Conservation (phyloP, 176 grass and related monocot species). For the Carex scoparia region DNA sequence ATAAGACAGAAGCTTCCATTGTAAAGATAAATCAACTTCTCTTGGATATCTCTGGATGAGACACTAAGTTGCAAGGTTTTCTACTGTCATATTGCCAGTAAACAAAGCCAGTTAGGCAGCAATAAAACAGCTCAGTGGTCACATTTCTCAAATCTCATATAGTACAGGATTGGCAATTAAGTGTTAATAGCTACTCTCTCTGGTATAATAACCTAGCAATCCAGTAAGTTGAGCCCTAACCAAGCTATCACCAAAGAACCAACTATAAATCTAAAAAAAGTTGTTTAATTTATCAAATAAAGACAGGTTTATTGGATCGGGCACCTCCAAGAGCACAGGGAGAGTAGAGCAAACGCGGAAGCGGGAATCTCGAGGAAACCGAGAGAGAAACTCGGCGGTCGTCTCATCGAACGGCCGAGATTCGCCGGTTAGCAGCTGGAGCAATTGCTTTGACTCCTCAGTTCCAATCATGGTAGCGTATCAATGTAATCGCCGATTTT, state of each 20-base stretch:
- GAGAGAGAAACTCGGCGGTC: conserved; percentile 50
- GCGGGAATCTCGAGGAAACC: conserved; percentile 52
- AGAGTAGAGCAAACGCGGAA: conserved; percentile 56
- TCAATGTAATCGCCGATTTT: background rate
- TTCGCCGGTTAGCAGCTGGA: conserved; percentile 44
- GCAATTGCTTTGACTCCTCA: conserved; percentile 47
- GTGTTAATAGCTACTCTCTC: background rate
- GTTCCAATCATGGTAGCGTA: conserved; percentile 25
- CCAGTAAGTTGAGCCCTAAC: background rate
- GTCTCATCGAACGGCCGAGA: conserved; percentile 58
- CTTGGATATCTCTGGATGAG: background rate
- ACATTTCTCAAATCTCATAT: background rate
- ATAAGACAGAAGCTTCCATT: background rate
- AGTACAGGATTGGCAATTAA: background rate
- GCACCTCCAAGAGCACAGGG: conserved; percentile 57
- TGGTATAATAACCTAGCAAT: background rate
- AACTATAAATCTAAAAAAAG: background rate
- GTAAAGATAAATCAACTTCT: background rate
- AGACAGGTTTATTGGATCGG: background rate
- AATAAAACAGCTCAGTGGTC: background rate
- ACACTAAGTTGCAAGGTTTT: background rate
- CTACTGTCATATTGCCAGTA: background rate
- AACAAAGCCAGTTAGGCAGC: conserved; percentile 19
- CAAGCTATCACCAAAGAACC: background rate
- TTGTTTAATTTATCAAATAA: background rate